Evolutionary conservation across 768 basidiomycete genomes (phyloP).

Genomic region (Austroboletus eburneus): DNA sequence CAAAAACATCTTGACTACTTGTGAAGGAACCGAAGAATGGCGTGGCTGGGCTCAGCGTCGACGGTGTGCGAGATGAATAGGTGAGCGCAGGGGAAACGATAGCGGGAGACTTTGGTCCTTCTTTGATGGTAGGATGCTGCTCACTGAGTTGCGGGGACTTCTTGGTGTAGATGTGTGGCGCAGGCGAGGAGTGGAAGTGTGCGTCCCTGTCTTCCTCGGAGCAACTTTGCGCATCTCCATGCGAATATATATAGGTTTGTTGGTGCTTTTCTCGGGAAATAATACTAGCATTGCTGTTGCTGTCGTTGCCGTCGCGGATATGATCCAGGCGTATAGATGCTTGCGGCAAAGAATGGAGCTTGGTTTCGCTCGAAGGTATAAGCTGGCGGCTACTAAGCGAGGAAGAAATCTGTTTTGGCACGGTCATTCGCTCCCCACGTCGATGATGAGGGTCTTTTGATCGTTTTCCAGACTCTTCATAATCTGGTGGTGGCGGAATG

Average conservation of each 20-base stretch:
- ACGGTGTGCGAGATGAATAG: slow-evolving; percentile 60
- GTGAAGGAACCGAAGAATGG: slow-evolving; percentile 64
- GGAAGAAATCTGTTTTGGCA: slow-evolving; percentile 1
- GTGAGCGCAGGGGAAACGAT: slow-evolving; percentile 66
- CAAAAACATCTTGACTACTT: slow-evolving; percentile 30
- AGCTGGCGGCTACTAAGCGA: slow-evolving; percentile 6
- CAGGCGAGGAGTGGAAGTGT: slow-evolving; percentile 8
- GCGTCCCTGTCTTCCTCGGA: slow-evolving; percentile 2
- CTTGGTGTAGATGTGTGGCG: slow-evolving; percentile 13
- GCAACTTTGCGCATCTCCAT: slow-evolving; percentile 9
- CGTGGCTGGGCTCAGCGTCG: slow-evolving; percentile 66
- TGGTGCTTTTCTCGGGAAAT: slow-evolving; percentile 15
- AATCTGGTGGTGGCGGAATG: slow-evolving; percentile 24
- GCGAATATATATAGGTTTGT: slow-evolving; percentile 23
- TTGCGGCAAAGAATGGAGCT: slow-evolving; percentile 11
- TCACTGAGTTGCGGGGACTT: slow-evolving; percentile 10
- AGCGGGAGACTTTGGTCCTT: slow-evolving; percentile 43
- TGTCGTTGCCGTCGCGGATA: slow-evolving; percentile 18
- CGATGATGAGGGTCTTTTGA: slow-evolving; percentile 10
- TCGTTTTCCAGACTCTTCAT: slow-evolving; percentile 15
- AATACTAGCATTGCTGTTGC: slow-evolving; percentile 20
- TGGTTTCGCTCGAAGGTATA: slow-evolving; percentile 1
- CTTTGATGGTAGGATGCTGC: slow-evolving; percentile 20
- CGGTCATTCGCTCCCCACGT: slow-evolving; percentile 4
- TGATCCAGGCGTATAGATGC: slow-evolving; percentile 22